Evolutionary conservation across 495 filamentous ascomycete genomes (phyloP).

Genomic region (Xylaria flabelliformis): DNA sequence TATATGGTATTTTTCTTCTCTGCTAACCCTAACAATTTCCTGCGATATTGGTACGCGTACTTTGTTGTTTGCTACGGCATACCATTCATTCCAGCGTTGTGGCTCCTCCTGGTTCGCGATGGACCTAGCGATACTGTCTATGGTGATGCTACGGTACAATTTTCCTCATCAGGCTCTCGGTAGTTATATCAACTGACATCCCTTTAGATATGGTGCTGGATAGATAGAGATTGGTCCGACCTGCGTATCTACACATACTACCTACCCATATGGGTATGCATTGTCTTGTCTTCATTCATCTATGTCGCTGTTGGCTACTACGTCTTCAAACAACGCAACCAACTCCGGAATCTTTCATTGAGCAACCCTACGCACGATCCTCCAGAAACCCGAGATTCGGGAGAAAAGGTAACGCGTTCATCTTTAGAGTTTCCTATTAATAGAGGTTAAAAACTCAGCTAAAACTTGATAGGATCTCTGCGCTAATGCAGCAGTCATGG

Average conservation of each 20-base stretch:
- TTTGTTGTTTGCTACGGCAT: conserved; percentile 74
- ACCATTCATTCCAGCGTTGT: conserved; percentile 71
- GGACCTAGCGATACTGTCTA: conserved; percentile 63
- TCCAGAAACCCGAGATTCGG: conserved; percentile 39
- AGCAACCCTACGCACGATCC: conserved; percentile 39
- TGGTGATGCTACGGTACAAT: conserved; percentile 68
- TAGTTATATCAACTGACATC: background rate
- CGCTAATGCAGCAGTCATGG: conserved; percentile 41
- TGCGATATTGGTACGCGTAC: conserved; percentile 72
- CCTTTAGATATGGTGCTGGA: conserved; percentile 83
- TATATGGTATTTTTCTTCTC: conserved; percentile 82
- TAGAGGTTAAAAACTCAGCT: background rate
- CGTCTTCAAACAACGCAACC: conserved; percentile 67
- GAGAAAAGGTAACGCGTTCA: conserved; percentile 47
- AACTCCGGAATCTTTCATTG: conserved; percentile 57
- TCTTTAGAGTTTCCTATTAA: background rate
- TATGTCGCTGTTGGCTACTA: conserved; percentile 74
- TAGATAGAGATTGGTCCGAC: conserved; percentile 68
- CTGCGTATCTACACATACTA: conserved; percentile 82
- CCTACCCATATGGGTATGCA: conserved; percentile 83
- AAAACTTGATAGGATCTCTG: conserved; percentile 33
- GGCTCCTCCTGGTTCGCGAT: conserved; percentile 65
- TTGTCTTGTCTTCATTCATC: conserved; percentile 70
- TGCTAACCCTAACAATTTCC: conserved; percentile 68
- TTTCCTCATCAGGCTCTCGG: background rate